Evolutionary conservation across 2,329 filamentous ascomycete species (phyloP), one percentile per base, ranked within the genome.

Genomic region (Sporothrix protearum): DNA sequence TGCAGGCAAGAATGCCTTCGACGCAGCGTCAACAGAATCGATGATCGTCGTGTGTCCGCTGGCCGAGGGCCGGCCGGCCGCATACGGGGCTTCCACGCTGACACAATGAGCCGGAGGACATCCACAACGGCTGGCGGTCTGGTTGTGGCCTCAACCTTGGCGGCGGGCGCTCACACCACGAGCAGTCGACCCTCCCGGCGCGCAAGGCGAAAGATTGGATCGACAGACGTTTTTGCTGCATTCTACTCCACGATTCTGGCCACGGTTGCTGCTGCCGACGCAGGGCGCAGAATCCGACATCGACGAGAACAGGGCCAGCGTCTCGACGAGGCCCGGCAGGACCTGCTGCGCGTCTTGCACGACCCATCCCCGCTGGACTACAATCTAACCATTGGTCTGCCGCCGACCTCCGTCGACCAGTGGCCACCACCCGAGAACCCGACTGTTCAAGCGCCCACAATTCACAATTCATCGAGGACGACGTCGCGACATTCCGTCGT

Each of bases 181-280:
- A 66, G 53, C 9, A 39, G 22, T 14, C 39, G 28, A 12, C n/a
- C 57, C 0, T 36, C 70, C 3, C 25, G 83, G 28, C 80, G 83
- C 42, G 78, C 83, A 68, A 84, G 83, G 76, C 84, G 85, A 70
- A 85, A 84, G 74, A 79, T 84, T 57, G 83, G 82, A 53, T 79
- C 83, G 76, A 80, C 85, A 79, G 82, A 89, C 80, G 74, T 89
- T 73, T 84, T 90, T 77, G 92, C 90, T 30, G 87, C 90, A 51
- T 87, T 86, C 78, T 92, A 92, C 77, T 90, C 90, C 33, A 87
- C 88, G 45, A 85, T 91, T 70, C 86, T 92, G 76, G 89, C 88
- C 5, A 87, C 88, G 1, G 90, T 89, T 1, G 85, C 89, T 12
- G 81, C 91, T 2, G 81, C 87, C 39, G 91, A 93, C 78, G 86